A percentile compares a stretch with the other conserved stretches of the same genome.
phyloP scores from a whole-genome alignment of 169 alveolate species.

The Eimeria zaria region DNA sequence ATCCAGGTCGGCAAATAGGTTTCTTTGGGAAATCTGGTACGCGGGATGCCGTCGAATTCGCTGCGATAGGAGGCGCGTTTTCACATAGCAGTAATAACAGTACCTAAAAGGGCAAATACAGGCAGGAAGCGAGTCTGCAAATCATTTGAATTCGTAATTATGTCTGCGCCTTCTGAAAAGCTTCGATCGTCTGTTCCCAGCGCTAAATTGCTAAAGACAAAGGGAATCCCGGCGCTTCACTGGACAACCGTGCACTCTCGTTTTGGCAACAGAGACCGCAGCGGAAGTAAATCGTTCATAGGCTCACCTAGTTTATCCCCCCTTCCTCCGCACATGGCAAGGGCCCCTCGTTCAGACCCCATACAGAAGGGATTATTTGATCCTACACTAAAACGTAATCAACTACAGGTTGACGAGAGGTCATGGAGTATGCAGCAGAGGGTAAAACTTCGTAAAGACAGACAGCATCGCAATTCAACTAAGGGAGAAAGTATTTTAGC shows the following conservation, averaged over 20 bases:
- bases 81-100: background rate
- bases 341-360: background rate
- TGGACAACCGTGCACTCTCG: constrained; percentile 72
- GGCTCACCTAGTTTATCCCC: background rate
- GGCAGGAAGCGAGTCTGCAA: background rate
- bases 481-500: background rate
- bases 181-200: background rate
- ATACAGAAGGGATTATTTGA: background rate
- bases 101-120: background rate
- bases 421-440: constrained; percentile 40
- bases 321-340: background rate
- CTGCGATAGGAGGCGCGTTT: too few species aligned
- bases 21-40: background rate
- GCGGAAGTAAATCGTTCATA: background rate
- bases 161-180: background rate
- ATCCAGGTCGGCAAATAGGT: background rate
- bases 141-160: background rate
- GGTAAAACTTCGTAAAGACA: background rate
- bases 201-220: background rate
- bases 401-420: constrained; percentile 66
- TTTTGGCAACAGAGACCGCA: constrained; percentile 40
- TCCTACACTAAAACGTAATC: constrained; percentile 25
- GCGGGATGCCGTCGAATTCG: background rate
- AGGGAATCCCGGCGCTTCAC: constrained; percentile 63
- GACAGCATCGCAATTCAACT: background rate